These are phyloP conservation scores for Galerina sulciceps DNA, from an alignment of 768 basidiomycete species.

Conservation along the genomic window DNA sequence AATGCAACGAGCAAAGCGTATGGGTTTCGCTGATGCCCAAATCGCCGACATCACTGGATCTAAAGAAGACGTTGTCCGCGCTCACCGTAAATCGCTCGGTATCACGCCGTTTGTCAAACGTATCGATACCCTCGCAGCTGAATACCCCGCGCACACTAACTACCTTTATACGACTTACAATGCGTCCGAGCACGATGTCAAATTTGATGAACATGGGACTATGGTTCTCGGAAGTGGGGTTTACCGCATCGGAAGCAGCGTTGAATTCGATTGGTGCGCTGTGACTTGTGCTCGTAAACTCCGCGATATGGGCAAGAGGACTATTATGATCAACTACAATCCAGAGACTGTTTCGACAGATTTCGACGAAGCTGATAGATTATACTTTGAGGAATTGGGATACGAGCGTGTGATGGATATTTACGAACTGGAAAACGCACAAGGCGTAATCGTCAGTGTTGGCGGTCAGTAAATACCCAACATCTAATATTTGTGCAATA, in stretches of 20 bases:
- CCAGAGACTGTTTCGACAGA: constrained; percentile 99
- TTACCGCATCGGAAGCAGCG: constrained; percentile 96
- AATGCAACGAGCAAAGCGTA: constrained; percentile 86
- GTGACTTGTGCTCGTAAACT: constrained; percentile 96
- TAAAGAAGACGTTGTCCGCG: constrained; percentile 80
- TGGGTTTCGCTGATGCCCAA: constrained; percentile 95
- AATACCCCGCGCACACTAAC: constrained; percentile 98
- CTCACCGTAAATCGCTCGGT: constrained; percentile 81
- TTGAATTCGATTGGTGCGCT: constrained; percentile 99
- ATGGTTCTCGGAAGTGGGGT: constrained; percentile 99
- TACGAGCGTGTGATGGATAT: constrained; percentile 99
- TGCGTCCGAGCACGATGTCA: constrained; percentile 92
- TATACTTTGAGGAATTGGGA: constrained; percentile 98
- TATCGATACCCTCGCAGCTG: constrained; percentile 98
- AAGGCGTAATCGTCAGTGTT: constrained; percentile 95
- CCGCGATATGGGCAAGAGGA: constrained; percentile 89
- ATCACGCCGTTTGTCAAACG: constrained; percentile 98
- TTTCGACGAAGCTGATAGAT: constrained; percentile 98
- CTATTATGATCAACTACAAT: constrained; percentile 99
- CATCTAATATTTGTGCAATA: not conserved
- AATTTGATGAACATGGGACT: constrained; percentile 96
- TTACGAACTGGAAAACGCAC: constrained; percentile 92
- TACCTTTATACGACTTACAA: constrained; percentile 99
- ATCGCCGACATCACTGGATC: constrained; percentile 81
- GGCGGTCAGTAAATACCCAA: constrained; percentile 69